A percentile compares a stretch with the other conserved stretches of the same genome.
Evolutionary conservation across 202 grass and related monocot species (phyloP).

Genomic region (Dendrocalamus latiflorus): DNA sequence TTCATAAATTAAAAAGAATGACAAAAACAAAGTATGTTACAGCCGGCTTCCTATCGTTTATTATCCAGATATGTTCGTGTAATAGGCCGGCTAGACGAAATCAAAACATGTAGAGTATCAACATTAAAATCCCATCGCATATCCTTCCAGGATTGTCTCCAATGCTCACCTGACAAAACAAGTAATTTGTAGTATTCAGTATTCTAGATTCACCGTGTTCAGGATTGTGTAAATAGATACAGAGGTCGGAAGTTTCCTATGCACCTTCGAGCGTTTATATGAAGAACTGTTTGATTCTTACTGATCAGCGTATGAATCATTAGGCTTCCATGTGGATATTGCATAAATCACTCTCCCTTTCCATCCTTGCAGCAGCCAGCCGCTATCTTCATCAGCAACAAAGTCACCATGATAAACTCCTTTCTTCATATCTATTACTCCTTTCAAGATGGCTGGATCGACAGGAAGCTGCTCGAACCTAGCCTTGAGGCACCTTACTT

Average conservation of each 20-base stretch:
- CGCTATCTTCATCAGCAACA: constrained; percentile 30
- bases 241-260: not conserved
- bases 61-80: not conserved
- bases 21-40: not conserved
- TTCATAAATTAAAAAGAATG: not conserved
- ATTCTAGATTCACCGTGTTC: not conserved
- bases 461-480: constrained; percentile 43
- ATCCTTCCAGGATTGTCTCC: not conserved
- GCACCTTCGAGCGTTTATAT: not conserved
- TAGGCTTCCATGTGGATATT: constrained; percentile 46
- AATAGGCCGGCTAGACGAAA: not conserved
- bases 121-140: not conserved
- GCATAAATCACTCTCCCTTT: constrained; percentile 37
- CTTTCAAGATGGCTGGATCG: constrained; percentile 31
- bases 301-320: not conserved
- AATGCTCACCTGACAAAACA: not conserved
- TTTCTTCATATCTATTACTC: not conserved
- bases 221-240: not conserved
- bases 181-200: not conserved
- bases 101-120: not conserved
- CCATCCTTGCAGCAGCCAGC: constrained; percentile 50
- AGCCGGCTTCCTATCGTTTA: not conserved
- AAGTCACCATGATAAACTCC: constrained; percentile 37
- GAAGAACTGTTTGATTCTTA: not conserved
- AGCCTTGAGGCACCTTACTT: constrained; percentile 26